A percentile compares a stretch with the other conserved stretches of the same genome.
phyloP scores from a whole-genome alignment of 345 rosid species.

The Brassica cretica region DNA sequence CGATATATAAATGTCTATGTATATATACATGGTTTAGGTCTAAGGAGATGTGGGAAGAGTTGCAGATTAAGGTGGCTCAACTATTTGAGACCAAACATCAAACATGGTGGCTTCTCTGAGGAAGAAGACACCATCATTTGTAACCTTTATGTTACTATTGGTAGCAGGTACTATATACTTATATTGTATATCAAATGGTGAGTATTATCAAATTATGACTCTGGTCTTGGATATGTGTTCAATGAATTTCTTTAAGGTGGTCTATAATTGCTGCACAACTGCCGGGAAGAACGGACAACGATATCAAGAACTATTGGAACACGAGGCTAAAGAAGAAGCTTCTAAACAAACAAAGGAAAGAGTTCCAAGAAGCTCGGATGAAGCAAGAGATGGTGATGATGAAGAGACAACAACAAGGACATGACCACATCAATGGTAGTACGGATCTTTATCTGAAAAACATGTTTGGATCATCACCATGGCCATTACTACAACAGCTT shows the following conservation, averaged over 20 bases:
- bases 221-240: constrained; percentile 11
- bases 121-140: constrained; percentile 67
- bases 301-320: constrained; percentile 1
- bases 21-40: not conserved
- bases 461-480: constrained; percentile 42
- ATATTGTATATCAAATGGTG: constrained; percentile 7
- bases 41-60: constrained; percentile 39
- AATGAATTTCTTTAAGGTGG: constrained; percentile 8
- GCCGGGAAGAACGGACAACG: not conserved
- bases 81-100: constrained; percentile 70
- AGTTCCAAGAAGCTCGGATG: constrained; percentile 44
- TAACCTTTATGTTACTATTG: constrained; percentile 51
- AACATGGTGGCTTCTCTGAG: constrained; percentile 66
- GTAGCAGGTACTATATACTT: constrained; percentile 57
- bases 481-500: constrained; percentile 44
- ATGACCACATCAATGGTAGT: constrained; percentile 32
- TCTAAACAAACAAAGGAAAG: constrained; percentile 61
- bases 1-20: not conserved
- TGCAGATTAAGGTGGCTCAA: constrained; percentile 81
- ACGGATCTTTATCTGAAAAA: constrained; percentile 35
- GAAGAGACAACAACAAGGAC: constrained; percentile 39
- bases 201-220: not conserved
- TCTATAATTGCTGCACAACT: not conserved
- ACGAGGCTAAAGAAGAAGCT: constrained; percentile 41
- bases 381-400: constrained; percentile 54